A percentile compares a stretch with the other conserved stretches of the same genome.
These are phyloP conservation scores for Symbiodinium pilosum DNA, from an alignment of 73 alveolate species.

Conservation along the genomic window DNA sequence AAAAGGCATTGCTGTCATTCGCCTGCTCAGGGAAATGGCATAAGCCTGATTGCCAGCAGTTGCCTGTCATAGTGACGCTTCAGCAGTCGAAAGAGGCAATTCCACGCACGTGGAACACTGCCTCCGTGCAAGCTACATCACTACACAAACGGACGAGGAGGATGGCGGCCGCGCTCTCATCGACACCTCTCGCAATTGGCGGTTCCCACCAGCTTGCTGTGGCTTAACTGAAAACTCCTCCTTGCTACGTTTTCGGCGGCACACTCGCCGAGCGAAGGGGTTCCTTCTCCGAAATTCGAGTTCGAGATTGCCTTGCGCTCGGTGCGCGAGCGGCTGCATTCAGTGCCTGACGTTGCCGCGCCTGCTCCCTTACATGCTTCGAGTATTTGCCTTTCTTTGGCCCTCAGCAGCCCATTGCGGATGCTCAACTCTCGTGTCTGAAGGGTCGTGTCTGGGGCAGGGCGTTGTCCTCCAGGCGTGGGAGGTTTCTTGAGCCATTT, in stretches of 20 bases:
- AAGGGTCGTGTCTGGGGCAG: background rate
- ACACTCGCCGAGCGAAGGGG: background rate
- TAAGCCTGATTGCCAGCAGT: too few relatives aligned
- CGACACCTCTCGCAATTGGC: constrained; percentile 2
- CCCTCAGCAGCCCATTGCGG: constrained; percentile 21
- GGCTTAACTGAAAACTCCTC: constrained; percentile 12
- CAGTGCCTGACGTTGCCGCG: constrained; percentile 9
- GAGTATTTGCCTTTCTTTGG: constrained; percentile 1
- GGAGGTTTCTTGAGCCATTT: background rate
- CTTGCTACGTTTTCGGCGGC: constrained; percentile 3
- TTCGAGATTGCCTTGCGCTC: constrained; percentile 1
- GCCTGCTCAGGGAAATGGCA: background rate
- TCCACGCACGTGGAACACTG: background rate
- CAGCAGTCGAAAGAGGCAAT: background rate
- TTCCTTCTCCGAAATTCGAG: background rate
- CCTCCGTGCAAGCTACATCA: background rate
- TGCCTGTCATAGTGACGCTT: background rate
- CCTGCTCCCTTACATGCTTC: constrained; percentile 4
- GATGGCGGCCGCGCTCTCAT: background rate
- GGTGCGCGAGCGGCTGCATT: constrained; percentile 11
- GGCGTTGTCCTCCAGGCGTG: background rate
- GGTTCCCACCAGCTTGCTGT: constrained; percentile 16
- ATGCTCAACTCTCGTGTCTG: background rate
- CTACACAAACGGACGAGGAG: background rate
- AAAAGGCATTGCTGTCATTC: background rate